These are phyloP conservation scores for Canna indica DNA, from an alignment of 176 grass and related monocot genomes.

Conservation along the genomic window DNA sequence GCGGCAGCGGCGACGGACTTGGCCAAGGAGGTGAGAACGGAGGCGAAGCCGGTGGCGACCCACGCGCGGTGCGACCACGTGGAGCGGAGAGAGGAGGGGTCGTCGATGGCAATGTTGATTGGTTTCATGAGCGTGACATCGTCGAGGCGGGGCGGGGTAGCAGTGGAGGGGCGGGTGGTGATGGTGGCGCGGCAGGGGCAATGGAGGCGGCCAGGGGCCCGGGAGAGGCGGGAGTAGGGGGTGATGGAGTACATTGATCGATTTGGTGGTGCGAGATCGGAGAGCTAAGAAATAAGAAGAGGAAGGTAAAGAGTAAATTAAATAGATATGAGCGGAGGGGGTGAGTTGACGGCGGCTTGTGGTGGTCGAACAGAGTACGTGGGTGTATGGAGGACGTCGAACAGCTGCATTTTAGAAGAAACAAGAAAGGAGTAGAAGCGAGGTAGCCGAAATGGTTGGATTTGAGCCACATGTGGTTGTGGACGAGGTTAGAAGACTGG, in stretches of 20 bases:
- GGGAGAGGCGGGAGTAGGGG: slow-evolving; percentile 28
- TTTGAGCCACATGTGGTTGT: too few relatives aligned
- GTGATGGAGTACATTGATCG: slow-evolving; percentile 38
- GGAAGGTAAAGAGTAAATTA: background rate
- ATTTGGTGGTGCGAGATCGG: background rate
- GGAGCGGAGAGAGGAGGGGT: slow-evolving; percentile 42
- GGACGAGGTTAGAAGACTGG: background rate
- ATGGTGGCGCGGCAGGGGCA: slow-evolving; percentile 1
- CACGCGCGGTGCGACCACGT: slow-evolving; percentile 78
- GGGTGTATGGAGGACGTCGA: background rate
- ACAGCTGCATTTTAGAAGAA: too few relatives aligned
- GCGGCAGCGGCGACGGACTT: slow-evolving; percentile 4
- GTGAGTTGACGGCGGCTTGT: background rate
- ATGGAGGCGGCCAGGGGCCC: background rate
- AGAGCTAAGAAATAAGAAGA: too few relatives aligned
- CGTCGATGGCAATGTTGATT: slow-evolving; percentile 10
- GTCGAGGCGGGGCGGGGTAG: background rate
- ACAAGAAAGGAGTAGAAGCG: background rate
- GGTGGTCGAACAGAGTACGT: background rate
- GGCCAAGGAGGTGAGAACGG: slow-evolving; percentile 8
- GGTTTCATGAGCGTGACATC: background rate
- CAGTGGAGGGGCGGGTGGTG: slow-evolving; percentile 10
- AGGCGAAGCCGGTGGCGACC: slow-evolving; percentile 44
- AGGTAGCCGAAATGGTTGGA: too few relatives aligned
- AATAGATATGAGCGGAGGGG: background rate